Percentiles rank a stretch among this genome's conserved stretches.
These are phyloP conservation scores for Iodosphaeria phyllophila DNA, from an alignment of 2,329 filamentous ascomycete species.

Conservation along the genomic window DNA sequence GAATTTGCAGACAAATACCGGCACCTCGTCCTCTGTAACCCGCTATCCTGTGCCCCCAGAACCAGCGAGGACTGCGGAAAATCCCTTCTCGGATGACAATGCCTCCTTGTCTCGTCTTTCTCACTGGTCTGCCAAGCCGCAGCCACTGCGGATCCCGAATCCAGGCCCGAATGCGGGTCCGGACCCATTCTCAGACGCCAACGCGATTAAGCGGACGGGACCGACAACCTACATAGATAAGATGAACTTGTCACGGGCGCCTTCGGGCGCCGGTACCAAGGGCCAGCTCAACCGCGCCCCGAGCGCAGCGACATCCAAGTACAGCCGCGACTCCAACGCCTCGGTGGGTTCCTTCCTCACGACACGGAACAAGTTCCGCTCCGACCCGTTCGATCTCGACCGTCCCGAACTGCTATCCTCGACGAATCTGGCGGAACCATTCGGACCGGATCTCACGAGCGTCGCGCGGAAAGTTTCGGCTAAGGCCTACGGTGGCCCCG, in stretches of 20 bases:
- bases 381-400: constrained; percentile 48
- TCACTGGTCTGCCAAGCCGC: constrained; percentile 19
- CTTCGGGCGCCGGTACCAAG: constrained; percentile 18
- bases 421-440: too few relatives aligned
- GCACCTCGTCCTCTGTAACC: too few relatives aligned
- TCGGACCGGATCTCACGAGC: too few relatives aligned
- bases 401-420: constrained; percentile 23
- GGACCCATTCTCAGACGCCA: constrained; percentile 29
- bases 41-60: too few relatives aligned
- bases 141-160: constrained; percentile 14
- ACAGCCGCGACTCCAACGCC: constrained; percentile 21
- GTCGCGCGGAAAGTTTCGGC: too few relatives aligned
- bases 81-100: constrained; percentile 32
- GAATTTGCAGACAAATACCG: too few relatives aligned
- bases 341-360: constrained; percentile 23
- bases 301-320: constrained; percentile 12
- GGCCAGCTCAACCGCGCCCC: too few relatives aligned
- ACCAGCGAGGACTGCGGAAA: too few relatives aligned
- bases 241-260: constrained; percentile 28
- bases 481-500: too few relatives aligned
- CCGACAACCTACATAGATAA: constrained; percentile 24
- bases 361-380: constrained; percentile 36
- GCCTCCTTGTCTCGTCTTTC: too few relatives aligned
- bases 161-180: too few relatives aligned
- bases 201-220: constrained; percentile 19